A percentile compares a stretch with the other conserved stretches of the same genome.
Conservation (phyloP, 768 basidiomycete species). For the Suillus clintonianus region DNA sequence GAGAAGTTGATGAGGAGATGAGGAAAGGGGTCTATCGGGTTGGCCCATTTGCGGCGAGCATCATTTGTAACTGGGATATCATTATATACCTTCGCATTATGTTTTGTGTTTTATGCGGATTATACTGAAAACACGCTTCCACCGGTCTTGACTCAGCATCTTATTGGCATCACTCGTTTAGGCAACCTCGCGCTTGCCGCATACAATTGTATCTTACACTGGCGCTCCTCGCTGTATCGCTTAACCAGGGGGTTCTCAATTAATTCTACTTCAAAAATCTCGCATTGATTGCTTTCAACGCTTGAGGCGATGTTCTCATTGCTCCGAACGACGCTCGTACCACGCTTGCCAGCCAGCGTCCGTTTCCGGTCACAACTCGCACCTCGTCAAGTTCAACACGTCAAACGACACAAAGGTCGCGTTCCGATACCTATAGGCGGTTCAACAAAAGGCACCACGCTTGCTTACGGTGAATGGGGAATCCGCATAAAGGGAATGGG, state of each 20-base stretch:
- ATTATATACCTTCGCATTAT: constrained; percentile 1
- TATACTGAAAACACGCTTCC: not conserved
- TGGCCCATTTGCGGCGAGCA: not conserved
- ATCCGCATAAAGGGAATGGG: constrained; percentile 85
- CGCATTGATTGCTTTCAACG: not conserved
- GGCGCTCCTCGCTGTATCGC: not conserved
- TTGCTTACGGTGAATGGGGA: constrained; percentile 92
- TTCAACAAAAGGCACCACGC: constrained; percentile 89
- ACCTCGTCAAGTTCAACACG: constrained; percentile 79
- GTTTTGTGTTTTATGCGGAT: not conserved
- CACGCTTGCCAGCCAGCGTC: constrained; percentile 9
- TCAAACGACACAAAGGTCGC: constrained; percentile 89
- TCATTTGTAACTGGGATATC: constrained; percentile 3
- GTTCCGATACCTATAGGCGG: constrained; percentile 87
- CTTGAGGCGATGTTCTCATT: not conserved
- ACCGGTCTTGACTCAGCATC: not conserved
- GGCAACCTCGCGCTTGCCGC: too few relatives aligned
- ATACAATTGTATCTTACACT: too few relatives aligned
- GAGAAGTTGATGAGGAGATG: constrained; percentile 75
- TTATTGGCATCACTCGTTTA: not conserved
- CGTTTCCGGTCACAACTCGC: constrained; percentile 65
- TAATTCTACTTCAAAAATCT: not conserved
- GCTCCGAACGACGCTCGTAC: not conserved
- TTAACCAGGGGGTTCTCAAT: not conserved
- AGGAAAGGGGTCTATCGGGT: constrained; percentile 6